A percentile compares a stretch with the other conserved stretches of the same genome.
Evolutionary conservation across 2,329 filamentous ascomycete genomes (phyloP).

Genomic region (Arthrinium puccinioides): DNA sequence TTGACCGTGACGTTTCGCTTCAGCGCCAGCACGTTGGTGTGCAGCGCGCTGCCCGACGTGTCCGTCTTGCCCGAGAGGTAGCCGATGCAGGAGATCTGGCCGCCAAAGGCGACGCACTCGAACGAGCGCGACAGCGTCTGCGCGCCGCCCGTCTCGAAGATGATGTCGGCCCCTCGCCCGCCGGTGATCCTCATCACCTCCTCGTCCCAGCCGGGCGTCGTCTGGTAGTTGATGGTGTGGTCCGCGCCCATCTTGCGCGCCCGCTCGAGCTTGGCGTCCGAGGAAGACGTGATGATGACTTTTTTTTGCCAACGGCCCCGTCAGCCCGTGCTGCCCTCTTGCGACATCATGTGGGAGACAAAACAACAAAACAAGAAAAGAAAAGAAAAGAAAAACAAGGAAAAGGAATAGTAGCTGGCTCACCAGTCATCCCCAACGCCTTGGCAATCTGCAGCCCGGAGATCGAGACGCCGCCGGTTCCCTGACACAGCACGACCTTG

Average conservation of each 20-base stretch:
- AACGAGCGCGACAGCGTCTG: constrained; percentile 45
- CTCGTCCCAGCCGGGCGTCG: constrained; percentile 42
- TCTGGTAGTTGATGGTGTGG: constrained; percentile 46
- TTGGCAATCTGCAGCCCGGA: constrained; percentile 46
- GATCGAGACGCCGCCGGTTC: constrained; percentile 46
- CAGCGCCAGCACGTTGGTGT: constrained; percentile 44
- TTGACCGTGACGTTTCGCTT: constrained; percentile 29
- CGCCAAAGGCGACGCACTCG: constrained; percentile 45
- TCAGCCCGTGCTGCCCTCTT: neutral
- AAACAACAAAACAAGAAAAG: no score
- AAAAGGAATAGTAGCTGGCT: constrained; percentile 9
- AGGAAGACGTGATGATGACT: constrained; percentile 25
- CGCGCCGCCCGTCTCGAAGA: constrained; percentile 49
- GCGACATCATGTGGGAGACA: no score
- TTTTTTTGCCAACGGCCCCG: neutral
- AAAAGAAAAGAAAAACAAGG: neutral
- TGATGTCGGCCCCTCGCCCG: constrained; percentile 41
- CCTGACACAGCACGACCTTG: constrained; percentile 43
- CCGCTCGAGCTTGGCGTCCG: constrained; percentile 40
- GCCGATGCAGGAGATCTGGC: constrained; percentile 39
- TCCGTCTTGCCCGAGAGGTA: constrained; percentile 41
- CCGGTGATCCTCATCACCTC: constrained; percentile 37
- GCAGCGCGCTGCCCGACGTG: constrained; percentile 32
- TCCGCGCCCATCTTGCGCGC: constrained; percentile 44
- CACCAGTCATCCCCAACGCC: constrained; percentile 40